A percentile compares a stretch with the other conserved stretches of the same genome.
phyloP scores from a whole-genome alignment of 192 early-diverging fungal species.

The Gamsiella multidivaricata region DNA sequence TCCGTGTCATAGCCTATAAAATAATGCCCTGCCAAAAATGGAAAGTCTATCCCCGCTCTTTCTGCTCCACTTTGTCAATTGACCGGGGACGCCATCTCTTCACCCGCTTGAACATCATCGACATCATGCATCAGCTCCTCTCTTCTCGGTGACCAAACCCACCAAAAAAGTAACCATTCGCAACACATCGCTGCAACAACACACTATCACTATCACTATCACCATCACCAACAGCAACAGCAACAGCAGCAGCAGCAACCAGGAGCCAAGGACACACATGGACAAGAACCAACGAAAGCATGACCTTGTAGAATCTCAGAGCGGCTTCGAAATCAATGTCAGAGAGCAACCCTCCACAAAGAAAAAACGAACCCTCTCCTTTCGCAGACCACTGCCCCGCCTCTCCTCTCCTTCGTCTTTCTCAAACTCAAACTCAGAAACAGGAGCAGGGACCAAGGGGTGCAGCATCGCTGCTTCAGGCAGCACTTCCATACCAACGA shows the following conservation, averaged over 20 bases:
- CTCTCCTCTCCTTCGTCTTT: background rate
- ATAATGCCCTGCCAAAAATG: too few relatives aligned
- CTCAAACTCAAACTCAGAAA: background rate
- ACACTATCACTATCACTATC: too few relatives aligned
- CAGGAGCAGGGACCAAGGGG: background rate
- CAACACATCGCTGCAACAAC: too few relatives aligned
- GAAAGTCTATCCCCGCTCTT: too few relatives aligned
- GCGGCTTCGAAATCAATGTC: background rate
- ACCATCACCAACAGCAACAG: too few relatives aligned
- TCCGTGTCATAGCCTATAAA: too few relatives aligned
- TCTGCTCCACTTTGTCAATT: too few relatives aligned
- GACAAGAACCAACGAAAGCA: conserved; percentile 10
- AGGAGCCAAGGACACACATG: conserved; percentile 4
- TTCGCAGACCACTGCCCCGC: conserved; percentile 18
- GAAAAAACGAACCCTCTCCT: conserved; percentile 24
- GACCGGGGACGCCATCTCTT: too few relatives aligned
- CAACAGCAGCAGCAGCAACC: background rate
- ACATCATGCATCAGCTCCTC: too few relatives aligned
- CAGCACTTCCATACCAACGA: background rate
- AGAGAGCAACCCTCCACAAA: conserved; percentile 5
- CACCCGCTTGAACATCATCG: too few relatives aligned
- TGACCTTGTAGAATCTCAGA: conserved; percentile 10
- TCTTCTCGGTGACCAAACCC: too few relatives aligned
- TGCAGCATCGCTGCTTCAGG: background rate
- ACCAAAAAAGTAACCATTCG: too few relatives aligned